Evolutionary conservation across 306 rosid genomes (phyloP).

Genomic region (Myrica gale): DNA sequence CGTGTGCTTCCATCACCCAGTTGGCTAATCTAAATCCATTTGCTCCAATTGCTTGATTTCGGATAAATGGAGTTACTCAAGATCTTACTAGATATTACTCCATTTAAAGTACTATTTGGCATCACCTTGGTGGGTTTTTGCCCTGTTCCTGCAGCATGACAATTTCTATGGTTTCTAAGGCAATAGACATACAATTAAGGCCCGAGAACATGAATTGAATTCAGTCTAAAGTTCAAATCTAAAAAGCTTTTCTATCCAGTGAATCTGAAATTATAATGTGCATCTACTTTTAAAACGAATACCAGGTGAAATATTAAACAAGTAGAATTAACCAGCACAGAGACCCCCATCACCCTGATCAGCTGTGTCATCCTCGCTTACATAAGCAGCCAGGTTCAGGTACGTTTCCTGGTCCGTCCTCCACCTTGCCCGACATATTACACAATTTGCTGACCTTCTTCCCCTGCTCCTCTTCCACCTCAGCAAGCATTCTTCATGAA

Average conservation of each 20-base stretch:
- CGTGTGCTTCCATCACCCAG: too few relatives aligned
- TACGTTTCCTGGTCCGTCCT: conserved; percentile 48
- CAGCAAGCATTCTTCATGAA: conserved; percentile 72
- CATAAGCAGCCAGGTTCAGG: conserved; percentile 71
- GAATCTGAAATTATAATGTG: not conserved
- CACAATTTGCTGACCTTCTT: conserved; percentile 61
- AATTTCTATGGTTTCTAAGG: not conserved
- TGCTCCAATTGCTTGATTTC: too few relatives aligned
- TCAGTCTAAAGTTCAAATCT: not conserved
- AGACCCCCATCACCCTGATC: not conserved
- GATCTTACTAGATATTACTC: too few relatives aligned
- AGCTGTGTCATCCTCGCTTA: conserved; percentile 32
- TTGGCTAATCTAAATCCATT: too few relatives aligned
- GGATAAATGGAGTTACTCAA: too few relatives aligned
- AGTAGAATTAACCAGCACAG: conserved; percentile 1
- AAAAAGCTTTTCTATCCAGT: not conserved
- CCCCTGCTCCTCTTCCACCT: conserved; percentile 76
- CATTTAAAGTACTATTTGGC: too few relatives aligned
- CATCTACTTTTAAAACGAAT: not conserved
- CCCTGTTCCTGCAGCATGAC: not conserved
- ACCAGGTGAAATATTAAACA: not conserved
- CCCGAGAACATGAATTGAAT: not conserved
- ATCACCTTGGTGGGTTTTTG: not conserved
- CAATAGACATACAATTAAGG: not conserved
- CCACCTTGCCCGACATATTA: conserved; percentile 91